Percentiles rank a stretch among this genome's conserved stretches.
Evolutionary conservation across 345 rosid species (phyloP).

Genomic region (Melaleuca alternifolia): DNA sequence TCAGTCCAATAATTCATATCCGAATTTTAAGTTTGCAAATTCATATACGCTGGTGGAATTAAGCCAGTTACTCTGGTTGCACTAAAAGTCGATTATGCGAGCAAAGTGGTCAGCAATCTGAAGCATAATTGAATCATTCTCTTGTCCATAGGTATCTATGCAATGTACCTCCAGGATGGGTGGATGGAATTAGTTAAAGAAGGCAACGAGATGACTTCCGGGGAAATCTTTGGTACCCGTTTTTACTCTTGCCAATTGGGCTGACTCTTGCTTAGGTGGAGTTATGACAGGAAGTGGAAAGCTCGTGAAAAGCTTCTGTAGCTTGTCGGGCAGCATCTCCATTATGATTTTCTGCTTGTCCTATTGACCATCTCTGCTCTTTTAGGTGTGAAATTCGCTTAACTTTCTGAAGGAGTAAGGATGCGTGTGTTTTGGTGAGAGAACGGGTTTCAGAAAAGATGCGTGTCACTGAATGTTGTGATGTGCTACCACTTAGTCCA

Average conservation of each 20-base stretch:
- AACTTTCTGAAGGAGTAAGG: neutral
- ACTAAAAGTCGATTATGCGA: neutral
- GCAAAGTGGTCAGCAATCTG: neutral
- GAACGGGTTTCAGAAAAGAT: neutral
- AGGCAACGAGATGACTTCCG: neutral
- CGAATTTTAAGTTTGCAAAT: neutral
- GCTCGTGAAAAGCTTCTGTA: neutral
- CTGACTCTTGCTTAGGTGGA: neutral
- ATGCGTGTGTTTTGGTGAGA: neutral
- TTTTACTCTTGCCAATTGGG: neutral
- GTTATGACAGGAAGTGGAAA: neutral
- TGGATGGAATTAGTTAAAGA: neutral
- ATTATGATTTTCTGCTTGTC: neutral
- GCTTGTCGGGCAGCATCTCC: neutral
- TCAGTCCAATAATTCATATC: neutral
- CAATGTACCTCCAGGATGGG: neutral
- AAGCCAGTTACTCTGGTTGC: neutral
- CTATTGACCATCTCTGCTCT: neutral
- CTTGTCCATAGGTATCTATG: neutral
- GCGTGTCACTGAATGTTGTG: neutral
- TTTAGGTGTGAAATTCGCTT: neutral
- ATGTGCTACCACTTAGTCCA: neutral
- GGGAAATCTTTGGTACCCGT: neutral
- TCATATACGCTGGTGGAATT: neutral
- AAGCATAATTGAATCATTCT: neutral